Percentiles rank a stretch among this genome's conserved stretches.
These are phyloP conservation scores for Mycosphaerella arachidis DNA, from an alignment of 2,329 filamentous ascomycete species.

Conservation along the genomic window DNA sequence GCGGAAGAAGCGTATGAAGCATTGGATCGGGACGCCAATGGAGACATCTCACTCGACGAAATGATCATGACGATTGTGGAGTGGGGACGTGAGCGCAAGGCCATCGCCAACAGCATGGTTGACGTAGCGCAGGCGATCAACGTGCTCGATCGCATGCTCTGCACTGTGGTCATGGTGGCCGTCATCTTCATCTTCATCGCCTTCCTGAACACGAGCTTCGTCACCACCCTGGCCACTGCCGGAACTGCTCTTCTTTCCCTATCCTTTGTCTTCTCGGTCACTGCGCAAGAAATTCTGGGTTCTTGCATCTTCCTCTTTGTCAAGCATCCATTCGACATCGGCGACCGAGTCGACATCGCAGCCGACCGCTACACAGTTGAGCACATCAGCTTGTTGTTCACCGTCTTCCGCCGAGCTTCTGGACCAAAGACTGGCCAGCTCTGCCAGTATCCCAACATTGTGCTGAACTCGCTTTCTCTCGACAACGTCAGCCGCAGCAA, in stretches of 20 bases:
- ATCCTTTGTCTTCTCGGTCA: slow-evolving; percentile 94
- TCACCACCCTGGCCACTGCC: slow-evolving; percentile 79
- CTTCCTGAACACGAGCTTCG: slow-evolving; percentile 82
- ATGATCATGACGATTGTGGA: slow-evolving; percentile 86
- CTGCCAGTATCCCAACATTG: slow-evolving; percentile 80
- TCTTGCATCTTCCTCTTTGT: slow-evolving; percentile 98
- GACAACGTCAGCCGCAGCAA: slow-evolving; percentile 90
- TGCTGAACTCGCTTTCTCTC: slow-evolving; percentile 88
- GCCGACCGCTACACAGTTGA: slow-evolving; percentile 73
- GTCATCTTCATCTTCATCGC: slow-evolving; percentile 62
- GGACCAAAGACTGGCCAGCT: slow-evolving; percentile 63
- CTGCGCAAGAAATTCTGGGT: slow-evolving; percentile 90
- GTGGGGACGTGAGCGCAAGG: slow-evolving; percentile 78
- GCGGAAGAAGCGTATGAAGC: slow-evolving; percentile 80
- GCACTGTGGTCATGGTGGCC: slow-evolving; percentile 74
- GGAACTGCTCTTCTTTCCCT: slow-evolving; percentile 88
- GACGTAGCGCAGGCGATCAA: slow-evolving; percentile 93
- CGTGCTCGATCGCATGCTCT: slow-evolving; percentile 81
- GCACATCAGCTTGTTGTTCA: slow-evolving; percentile 90
- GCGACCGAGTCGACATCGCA: slow-evolving; percentile 80
- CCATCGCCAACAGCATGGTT: slow-evolving; percentile 89
- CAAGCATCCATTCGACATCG: slow-evolving; percentile 96
- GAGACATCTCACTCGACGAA: slow-evolving; percentile 91
- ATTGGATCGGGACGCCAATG: slow-evolving; percentile 83
- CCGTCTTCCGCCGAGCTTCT: slow-evolving; percentile 79